A percentile compares a stretch with the other conserved stretches of the same genome.
Conservation (phyloP, 345 rosid species). For the Zanthoxylum bungeanum region DNA sequence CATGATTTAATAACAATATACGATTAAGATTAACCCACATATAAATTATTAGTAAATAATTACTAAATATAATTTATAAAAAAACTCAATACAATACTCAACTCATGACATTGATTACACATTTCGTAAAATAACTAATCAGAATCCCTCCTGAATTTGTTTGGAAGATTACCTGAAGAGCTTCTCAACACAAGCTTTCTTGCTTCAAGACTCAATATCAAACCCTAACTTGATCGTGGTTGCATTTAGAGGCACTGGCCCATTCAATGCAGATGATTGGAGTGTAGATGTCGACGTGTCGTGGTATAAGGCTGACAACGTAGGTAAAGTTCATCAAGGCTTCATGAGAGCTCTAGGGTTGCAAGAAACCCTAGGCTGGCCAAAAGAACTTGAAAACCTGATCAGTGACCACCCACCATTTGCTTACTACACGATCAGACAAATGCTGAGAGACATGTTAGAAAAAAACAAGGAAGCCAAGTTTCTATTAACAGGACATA, state of each 20-base stretch:
- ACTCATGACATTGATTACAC: too few species aligned
- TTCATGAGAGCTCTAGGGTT: conserved; percentile 64
- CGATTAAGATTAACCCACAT: too few species aligned
- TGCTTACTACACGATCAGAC: conserved; percentile 44
- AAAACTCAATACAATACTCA: too few species aligned
- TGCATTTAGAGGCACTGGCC: conserved; percentile 62
- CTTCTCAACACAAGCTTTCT: conserved; percentile 46
- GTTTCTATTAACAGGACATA: conserved; percentile 54
- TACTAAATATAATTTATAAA: too few species aligned
- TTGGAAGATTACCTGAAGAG: conserved; percentile 29
- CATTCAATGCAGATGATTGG: conserved; percentile 52
- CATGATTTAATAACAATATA: too few species aligned
- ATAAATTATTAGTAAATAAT: too few species aligned
- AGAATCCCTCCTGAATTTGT: not conserved
- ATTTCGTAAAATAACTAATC: not conserved
- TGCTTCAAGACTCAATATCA: conserved; percentile 35
- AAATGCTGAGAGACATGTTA: conserved; percentile 26
- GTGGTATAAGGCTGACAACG: conserved; percentile 42
- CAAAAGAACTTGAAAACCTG: conserved; percentile 22
- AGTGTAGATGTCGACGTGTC: conserved; percentile 50
- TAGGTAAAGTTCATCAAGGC: conserved; percentile 58
- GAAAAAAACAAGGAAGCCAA: conserved; percentile 30
- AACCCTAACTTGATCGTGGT: conserved; percentile 47
- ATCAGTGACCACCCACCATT: conserved; percentile 15
- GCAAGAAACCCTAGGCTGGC: conserved; percentile 42